Evolutionary conservation across 1,284 basidiomycete genomes (phyloP).

Genomic region (Blastosporella zonata): DNA sequence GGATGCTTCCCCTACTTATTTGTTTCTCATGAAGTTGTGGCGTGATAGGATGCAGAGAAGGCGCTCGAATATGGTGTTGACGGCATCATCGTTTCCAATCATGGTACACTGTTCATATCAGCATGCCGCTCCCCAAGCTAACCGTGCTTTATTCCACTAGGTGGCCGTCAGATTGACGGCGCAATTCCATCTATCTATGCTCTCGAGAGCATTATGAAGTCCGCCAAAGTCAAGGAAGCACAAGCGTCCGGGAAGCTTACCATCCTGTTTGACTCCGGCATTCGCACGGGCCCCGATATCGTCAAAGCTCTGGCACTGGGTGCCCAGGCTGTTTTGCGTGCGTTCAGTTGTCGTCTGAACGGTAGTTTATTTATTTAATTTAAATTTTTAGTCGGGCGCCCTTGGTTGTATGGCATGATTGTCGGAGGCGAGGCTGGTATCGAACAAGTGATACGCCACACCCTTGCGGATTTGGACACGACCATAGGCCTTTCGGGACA

Average conservation of each 20-base stretch:
- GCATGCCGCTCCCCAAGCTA: not conserved
- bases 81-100: slow-evolving; percentile 80
- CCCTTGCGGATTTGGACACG: slow-evolving; percentile 61
- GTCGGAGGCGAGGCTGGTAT: slow-evolving; percentile 64
- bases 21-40: not conserved
- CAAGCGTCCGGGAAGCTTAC: slow-evolving; percentile 60
- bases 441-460: slow-evolving; percentile 59
- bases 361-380: not conserved
- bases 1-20: not conserved
- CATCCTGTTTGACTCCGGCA: slow-evolving; percentile 78
- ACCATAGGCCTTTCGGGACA: slow-evolving; percentile 52
- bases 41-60: slow-evolving; percentile 66
- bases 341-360: slow-evolving; percentile 26
- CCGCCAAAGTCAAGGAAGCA: slow-evolving; percentile 52
- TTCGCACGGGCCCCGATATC: slow-evolving; percentile 73
- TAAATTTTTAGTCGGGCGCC: slow-evolving; percentile 48
- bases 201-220: slow-evolving; percentile 59
- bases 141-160: not conserved
- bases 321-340: slow-evolving; percentile 62
- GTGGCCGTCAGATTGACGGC: slow-evolving; percentile 55
- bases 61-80: slow-evolving; percentile 61
- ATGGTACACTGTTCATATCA: slow-evolving; percentile 43
- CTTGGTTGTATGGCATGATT: slow-evolving; percentile 61
- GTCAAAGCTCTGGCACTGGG: slow-evolving; percentile 75
- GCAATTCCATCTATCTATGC: slow-evolving; percentile 71